These are phyloP conservation scores for Cyclotella atomus DNA, from an alignment of 108 stramenopile species.

Conservation along the genomic window DNA sequence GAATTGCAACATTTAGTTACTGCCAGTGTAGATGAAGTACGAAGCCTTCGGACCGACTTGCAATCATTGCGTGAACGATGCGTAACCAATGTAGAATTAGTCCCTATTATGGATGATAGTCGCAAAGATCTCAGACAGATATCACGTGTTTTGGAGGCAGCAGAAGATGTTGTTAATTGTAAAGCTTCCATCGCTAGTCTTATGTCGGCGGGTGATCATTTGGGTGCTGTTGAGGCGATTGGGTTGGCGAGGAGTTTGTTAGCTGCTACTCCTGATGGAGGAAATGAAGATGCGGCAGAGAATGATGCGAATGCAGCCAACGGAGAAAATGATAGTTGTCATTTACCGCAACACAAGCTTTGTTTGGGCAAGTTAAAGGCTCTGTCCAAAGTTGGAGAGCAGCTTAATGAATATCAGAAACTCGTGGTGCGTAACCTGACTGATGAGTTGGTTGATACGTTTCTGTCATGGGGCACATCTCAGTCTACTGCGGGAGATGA, in stretches of 20 bases:
- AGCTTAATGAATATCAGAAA: conserved; percentile 81
- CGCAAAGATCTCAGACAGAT: conserved; percentile 65
- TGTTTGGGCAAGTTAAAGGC: conserved; percentile 59
- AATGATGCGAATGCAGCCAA: not conserved
- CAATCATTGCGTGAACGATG: conserved; percentile 57
- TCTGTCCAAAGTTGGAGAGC: conserved; percentile 64
- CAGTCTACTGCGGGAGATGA: conserved; percentile 15
- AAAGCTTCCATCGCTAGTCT: conserved; percentile 73
- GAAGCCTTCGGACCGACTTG: conserved; percentile 50
- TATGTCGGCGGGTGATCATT: conserved; percentile 72
- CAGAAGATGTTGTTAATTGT: conserved; percentile 70
- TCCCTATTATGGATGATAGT: conserved; percentile 57
- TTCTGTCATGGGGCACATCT: conserved; percentile 78
- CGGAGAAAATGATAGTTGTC: not conserved
- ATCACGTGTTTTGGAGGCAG: conserved; percentile 64
- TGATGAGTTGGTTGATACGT: conserved; percentile 82
- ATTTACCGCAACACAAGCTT: conserved; percentile 31
- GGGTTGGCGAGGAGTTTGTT: conserved; percentile 66
- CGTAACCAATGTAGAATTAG: conserved; percentile 60
- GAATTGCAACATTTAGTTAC: conserved; percentile 72
- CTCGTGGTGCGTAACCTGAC: conserved; percentile 78
- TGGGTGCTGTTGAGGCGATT: conserved; percentile 80
- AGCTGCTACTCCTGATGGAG: conserved; percentile 25
- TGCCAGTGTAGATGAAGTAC: conserved; percentile 69
- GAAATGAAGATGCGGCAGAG: conserved; percentile 1